These are phyloP conservation scores for Neurospora cerealis DNA, from an alignment of 495 filamentous ascomycete genomes.

Conservation along the genomic window DNA sequence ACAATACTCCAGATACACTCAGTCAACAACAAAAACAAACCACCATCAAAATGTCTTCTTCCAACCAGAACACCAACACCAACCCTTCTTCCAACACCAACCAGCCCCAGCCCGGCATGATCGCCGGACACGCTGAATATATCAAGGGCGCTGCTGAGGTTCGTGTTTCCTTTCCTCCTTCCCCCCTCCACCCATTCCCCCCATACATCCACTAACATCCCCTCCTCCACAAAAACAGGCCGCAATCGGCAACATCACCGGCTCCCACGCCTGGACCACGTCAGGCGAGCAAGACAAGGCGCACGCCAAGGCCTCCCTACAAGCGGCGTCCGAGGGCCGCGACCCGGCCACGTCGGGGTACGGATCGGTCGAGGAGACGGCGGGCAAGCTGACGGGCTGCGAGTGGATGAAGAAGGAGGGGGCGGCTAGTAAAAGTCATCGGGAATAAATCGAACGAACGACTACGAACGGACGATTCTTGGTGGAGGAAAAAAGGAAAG, in stretches of 20 bases:
- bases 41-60: conserved; percentile 7
- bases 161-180: neutral
- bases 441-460: neutral
- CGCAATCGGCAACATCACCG: conserved; percentile 27
- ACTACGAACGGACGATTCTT: too few relatives aligned
- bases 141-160: conserved; percentile 41
- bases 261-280: conserved; percentile 33
- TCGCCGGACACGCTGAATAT: conserved; percentile 35
- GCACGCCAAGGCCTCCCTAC: conserved; percentile 31
- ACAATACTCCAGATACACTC: neutral
- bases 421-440: conserved; percentile 17
- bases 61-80: conserved; percentile 7
- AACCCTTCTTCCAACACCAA: neutral
- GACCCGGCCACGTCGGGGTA: conserved; percentile 29
- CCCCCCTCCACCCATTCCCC: too few relatives aligned
- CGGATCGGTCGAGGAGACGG: conserved; percentile 35
- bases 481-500: too few relatives aligned
- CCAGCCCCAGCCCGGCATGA: conserved; percentile 25
- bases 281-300: conserved; percentile 39
- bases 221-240: too few relatives aligned
- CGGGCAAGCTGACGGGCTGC: conserved; percentile 32
- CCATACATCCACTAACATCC: too few relatives aligned
- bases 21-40: neutral
- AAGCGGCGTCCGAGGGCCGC: conserved; percentile 29
- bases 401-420: conserved; percentile 39